phyloP scores from a whole-genome alignment of 306 rosid genomes.

The Ziziphus jujuba region DNA sequence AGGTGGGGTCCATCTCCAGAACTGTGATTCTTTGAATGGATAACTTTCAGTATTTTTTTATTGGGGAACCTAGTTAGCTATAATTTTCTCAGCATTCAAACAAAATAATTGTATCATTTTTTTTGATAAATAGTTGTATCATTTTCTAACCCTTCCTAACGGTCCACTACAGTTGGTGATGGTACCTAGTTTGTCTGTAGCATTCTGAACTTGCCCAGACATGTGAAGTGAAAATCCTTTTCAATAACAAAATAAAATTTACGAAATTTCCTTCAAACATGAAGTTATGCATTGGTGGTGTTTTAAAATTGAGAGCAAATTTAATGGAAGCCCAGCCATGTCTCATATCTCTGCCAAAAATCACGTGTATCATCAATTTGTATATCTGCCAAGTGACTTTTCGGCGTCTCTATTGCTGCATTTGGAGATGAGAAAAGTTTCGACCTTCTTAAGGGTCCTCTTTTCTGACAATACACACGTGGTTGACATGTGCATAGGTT shows the following conservation, averaged over 20 bases:
- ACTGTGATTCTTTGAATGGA: no score
- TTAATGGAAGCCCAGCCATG: conserved; percentile 1
- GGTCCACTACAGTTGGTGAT: neutral
- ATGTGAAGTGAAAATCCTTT: neutral
- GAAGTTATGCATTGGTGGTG: neutral
- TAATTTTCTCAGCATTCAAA: conserved; percentile 1
- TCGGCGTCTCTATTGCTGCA: no score
- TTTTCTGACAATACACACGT: conserved; percentile 5
- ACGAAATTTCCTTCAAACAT: neutral
- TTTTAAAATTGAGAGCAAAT: neutral
- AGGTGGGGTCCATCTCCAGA: no score
- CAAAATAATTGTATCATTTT: neutral
- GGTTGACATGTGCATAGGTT: conserved; percentile 7
- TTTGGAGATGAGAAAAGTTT: no score
- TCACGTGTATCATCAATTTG: neutral
- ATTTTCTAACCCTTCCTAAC: no score
- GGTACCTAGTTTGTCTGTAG: neutral
- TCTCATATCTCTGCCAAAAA: neutral
- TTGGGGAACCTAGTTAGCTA: no score
- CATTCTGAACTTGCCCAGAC: neutral
- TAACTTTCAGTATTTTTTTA: no score
- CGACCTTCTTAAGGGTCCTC: neutral
- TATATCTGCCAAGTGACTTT: no score
- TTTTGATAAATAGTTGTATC: no score
- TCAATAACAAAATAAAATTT: no score